These are phyloP conservation scores for Backusella psychrophila DNA, from an alignment of 192 early-diverging fungal species.

Conservation along the genomic window DNA sequence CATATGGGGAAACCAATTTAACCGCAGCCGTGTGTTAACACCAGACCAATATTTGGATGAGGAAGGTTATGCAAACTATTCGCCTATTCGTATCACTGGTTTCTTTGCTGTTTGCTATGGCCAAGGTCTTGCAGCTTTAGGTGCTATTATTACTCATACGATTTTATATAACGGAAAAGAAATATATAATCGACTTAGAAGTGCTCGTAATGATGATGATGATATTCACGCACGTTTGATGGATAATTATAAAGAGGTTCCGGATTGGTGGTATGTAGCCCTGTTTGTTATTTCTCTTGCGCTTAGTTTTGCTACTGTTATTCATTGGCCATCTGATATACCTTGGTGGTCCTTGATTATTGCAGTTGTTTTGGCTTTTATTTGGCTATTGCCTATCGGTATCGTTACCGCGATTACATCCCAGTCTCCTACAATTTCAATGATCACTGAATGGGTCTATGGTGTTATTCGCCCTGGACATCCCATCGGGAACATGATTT, in stretches of 20 bases:
- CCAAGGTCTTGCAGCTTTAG: slow-evolving; percentile 62
- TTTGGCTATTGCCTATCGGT: slow-evolving; percentile 62
- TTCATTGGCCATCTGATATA: slow-evolving; percentile 50
- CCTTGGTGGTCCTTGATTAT: slow-evolving; percentile 62
- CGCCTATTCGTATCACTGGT: slow-evolving; percentile 64
- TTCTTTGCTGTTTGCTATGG: slow-evolving; percentile 69
- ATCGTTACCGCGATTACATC: slow-evolving; percentile 62
- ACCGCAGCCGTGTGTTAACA: slow-evolving; percentile 57
- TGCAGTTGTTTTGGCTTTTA: slow-evolving; percentile 45
- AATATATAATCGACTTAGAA: slow-evolving; percentile 57
- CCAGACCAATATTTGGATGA: slow-evolving; percentile 52
- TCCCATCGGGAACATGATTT: slow-evolving; percentile 62
- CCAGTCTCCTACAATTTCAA: slow-evolving; percentile 54
- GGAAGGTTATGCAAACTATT: slow-evolving; percentile 53
- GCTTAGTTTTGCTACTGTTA: slow-evolving; percentile 47
- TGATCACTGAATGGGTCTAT: slow-evolving; percentile 69
- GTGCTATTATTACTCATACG: slow-evolving; percentile 65
- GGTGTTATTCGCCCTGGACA: slow-evolving; percentile 63
- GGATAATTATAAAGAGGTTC: slow-evolving; percentile 72
- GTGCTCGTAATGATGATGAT: slow-evolving; percentile 53
- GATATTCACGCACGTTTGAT: slow-evolving; percentile 79
- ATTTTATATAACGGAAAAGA: slow-evolving; percentile 67
- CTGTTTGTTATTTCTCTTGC: slow-evolving; percentile 54
- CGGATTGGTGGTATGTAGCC: slow-evolving; percentile 73
- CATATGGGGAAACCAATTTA: slow-evolving; percentile 50